These are phyloP conservation scores for Eucalyptus sideroxylon DNA, from an alignment of 345 rosid genomes.

Conservation along the genomic window DNA sequence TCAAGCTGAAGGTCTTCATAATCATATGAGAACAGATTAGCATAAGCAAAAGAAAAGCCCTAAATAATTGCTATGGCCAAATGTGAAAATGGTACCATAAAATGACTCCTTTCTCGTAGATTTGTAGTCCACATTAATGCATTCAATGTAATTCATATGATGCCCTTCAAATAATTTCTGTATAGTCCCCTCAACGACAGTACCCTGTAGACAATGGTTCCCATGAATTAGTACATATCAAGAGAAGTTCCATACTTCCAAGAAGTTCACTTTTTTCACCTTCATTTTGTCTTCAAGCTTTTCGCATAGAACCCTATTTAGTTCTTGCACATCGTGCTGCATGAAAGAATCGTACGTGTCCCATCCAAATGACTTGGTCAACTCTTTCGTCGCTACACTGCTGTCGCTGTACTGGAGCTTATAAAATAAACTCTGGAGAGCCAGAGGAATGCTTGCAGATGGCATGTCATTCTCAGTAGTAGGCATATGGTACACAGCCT, in stretches of 20 bases:
- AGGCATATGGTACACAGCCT: constrained; percentile 99
- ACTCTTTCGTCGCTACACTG: constrained; percentile 92
- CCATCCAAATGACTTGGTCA: constrained; percentile 98
- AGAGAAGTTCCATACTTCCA: not conserved
- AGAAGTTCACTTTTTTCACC: constrained; percentile 17
- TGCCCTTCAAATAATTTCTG: constrained; percentile 97
- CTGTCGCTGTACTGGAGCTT: constrained; percentile 91
- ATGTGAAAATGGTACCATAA: constrained; percentile 50
- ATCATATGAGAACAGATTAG: not conserved
- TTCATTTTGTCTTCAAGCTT: constrained; percentile 98
- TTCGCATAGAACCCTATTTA: constrained; percentile 86
- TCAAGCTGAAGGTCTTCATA: constrained; percentile 90
- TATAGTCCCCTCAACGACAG: constrained; percentile 97
- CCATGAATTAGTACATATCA: not conserved
- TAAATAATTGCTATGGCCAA: not conserved
- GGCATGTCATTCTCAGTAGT: constrained; percentile 91
- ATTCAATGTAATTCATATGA: constrained; percentile 88
- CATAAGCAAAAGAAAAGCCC: not conserved
- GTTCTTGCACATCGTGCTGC: constrained; percentile 99
- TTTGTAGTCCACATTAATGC: constrained; percentile 91
- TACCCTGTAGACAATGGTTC: constrained; percentile 39
- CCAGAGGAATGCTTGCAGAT: constrained; percentile 90
- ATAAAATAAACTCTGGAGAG: constrained; percentile 94
- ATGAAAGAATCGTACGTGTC: constrained; percentile 93
- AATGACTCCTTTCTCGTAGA: constrained; percentile 95